These are phyloP conservation scores for Terfezia boudieri DNA, from an alignment of 495 filamentous ascomycete species.

Conservation along the genomic window DNA sequence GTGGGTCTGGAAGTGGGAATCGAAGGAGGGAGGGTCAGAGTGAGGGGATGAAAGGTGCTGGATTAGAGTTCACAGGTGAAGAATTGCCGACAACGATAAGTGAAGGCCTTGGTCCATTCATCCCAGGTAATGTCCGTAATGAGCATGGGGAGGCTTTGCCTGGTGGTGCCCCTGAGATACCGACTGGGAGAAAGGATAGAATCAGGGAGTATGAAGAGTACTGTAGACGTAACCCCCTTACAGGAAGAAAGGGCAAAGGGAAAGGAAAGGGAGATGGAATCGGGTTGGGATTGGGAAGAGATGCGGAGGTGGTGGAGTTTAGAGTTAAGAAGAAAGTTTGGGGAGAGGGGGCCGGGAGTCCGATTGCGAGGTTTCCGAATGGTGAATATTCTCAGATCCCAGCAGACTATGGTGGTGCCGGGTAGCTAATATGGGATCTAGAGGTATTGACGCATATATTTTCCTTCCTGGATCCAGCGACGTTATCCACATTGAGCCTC, in stretches of 20 bases:
- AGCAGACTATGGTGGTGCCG: no score
- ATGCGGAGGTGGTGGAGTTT: constrained; percentile 1
- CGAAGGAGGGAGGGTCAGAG: no score
- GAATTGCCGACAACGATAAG: no score
- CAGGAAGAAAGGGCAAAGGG: not conserved
- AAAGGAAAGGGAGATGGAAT: not conserved
- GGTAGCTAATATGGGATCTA: no score
- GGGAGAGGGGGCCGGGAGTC: constrained; percentile 6
- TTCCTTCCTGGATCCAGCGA: constrained; percentile 15
- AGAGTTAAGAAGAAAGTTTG: constrained; percentile 15
- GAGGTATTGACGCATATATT: not conserved
- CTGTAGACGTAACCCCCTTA: not conserved
- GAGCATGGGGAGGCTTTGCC: no score
- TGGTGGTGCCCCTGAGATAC: no score
- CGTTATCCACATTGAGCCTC: constrained; percentile 9
- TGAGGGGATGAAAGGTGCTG: no score
- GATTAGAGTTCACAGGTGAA: no score
- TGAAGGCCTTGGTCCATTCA: no score
- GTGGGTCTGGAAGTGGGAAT: no score
- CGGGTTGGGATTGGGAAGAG: not conserved
- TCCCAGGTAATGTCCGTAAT: no score
- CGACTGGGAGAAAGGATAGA: not conserved
- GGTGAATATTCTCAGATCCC: constrained; percentile 1
- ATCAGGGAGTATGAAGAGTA: not conserved
- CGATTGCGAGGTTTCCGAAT: constrained; percentile 16